Percentiles rank a stretch among this genome's conserved stretches.
Conservation (phyloP, 2,329 filamentous ascomycete species). For the Diaporthe sp. region DNA sequence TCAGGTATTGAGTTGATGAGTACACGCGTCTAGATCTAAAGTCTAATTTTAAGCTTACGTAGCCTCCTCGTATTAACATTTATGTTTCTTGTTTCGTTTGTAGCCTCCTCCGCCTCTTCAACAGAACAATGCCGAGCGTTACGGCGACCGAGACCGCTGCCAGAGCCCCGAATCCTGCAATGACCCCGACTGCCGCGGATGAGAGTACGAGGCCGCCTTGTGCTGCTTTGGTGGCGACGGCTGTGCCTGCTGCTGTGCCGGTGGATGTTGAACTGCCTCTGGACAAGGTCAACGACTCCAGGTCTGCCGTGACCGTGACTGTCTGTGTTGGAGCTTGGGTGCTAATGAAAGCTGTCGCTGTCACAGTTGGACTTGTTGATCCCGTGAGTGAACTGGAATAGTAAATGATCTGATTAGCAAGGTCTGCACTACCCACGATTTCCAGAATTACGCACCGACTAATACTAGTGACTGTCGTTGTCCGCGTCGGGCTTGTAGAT, state of each 20-base stretch:
- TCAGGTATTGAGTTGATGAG: neutral
- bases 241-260: neutral
- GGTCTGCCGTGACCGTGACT: conserved; percentile 6
- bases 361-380: conserved; percentile 1
- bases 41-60: neutral
- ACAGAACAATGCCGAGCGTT: neutral
- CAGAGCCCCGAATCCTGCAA: conserved; percentile 8
- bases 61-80: no score
- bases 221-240: neutral
- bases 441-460: neutral
- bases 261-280: neutral
- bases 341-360: conserved; percentile 10
- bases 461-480: neutral
- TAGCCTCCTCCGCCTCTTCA: neutral
- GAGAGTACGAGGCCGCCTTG: conserved; percentile 3
- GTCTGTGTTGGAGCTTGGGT: neutral
- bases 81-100: neutral
- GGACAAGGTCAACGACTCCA: conserved; percentile 5
- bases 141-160: neutral
- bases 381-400: neutral
- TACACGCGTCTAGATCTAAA: neutral
- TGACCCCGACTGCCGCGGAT: conserved; percentile 2
- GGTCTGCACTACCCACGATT: no score
- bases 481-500: neutral
- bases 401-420: neutral